Evolutionary conservation across 2,329 filamentous ascomycete genomes (phyloP), one percentile per base, ranked within the genome.

Genomic region (Epichloe glyceriae): DNA sequence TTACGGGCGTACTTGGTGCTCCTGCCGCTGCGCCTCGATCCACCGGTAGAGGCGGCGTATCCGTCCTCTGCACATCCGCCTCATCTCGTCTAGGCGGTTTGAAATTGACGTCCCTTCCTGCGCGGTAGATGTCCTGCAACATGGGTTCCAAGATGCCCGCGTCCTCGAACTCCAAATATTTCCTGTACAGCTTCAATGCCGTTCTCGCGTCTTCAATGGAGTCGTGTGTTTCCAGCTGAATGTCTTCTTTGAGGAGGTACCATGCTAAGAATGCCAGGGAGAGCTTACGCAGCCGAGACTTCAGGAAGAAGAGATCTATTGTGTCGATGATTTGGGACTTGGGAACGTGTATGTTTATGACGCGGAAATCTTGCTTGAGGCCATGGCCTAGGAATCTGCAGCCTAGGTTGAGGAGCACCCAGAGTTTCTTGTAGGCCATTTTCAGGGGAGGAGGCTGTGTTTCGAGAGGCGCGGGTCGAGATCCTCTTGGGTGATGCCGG

Each of bases 341-440:
- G 1, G 94, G 93, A 0, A 98, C 86, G 64, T 96, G 88, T 51
- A 98, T 96, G 66, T 98, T 98, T 69, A 95, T 95, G 51, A 95
- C 95, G 49, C 93, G 88, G 70, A 98, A 97, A 67, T 98, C 93
- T 59, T 93, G 91, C 57, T 88, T 88, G 41, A 98, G 74, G 4
- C 91, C 91, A 62, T 98, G 93, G 2, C 93, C 93, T 5, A 98
- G 79, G 64, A 98, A 98, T 55, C 87, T 81, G 68, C 89, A 95
- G 46, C 93, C 93, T 0, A 97, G 76, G 63, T 98, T 98, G 34
- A 98, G 78, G 17, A 98, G 76, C 15, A 97, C 80, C 94, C 94
- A 98, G 33, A 98, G 81, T 66, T 96, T 96, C 70, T 98, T 98
- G 74, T 97, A 98, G 1, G 88, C 90, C 52, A 86, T 79, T 65